Conservation (phyloP, 805 yeast species). For the Candida insectorum region DNA sequence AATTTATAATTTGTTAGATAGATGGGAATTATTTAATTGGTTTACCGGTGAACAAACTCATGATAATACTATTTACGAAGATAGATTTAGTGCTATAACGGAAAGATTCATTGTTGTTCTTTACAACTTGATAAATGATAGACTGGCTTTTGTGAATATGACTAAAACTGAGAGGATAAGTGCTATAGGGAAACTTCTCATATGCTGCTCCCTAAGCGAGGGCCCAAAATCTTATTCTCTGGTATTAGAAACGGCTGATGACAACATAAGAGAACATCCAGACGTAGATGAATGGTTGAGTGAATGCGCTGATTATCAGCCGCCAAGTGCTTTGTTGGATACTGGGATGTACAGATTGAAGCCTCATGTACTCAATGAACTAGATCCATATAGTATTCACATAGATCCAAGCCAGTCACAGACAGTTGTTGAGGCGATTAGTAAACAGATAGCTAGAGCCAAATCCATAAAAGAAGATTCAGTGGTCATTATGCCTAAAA, state of each 20-base stretch:
- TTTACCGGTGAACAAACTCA: conserved; percentile 30
- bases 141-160: conserved; percentile 22
- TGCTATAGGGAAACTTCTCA: conserved; percentile 32
- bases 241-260: conserved; percentile 27
- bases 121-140: conserved; percentile 42
- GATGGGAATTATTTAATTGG: conserved; percentile 61
- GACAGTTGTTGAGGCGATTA: conserved; percentile 46
- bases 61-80: conserved; percentile 43
- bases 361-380: conserved; percentile 44
- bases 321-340: conserved; percentile 58
- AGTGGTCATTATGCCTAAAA: conserved; percentile 48
- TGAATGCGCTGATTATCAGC: conserved; percentile 61
- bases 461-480: conserved; percentile 36
- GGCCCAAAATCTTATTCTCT: conserved; percentile 55
- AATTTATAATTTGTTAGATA: conserved; percentile 38
- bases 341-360: conserved; percentile 68
- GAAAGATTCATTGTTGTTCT: conserved; percentile 42
- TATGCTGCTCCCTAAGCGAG: conserved; percentile 50
- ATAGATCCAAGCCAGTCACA: conserved; percentile 49
- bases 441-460: conserved; percentile 39
- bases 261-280: conserved; percentile 29
- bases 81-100: conserved; percentile 41
- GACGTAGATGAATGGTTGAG: conserved; percentile 50
- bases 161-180: conserved; percentile 24
- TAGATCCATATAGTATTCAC: conserved; percentile 61